Percentiles rank a stretch among this genome's conserved stretches.
Evolutionary conservation across 805 yeast species (phyloP).

Genomic region (Metschnikowia shivogae): DNA sequence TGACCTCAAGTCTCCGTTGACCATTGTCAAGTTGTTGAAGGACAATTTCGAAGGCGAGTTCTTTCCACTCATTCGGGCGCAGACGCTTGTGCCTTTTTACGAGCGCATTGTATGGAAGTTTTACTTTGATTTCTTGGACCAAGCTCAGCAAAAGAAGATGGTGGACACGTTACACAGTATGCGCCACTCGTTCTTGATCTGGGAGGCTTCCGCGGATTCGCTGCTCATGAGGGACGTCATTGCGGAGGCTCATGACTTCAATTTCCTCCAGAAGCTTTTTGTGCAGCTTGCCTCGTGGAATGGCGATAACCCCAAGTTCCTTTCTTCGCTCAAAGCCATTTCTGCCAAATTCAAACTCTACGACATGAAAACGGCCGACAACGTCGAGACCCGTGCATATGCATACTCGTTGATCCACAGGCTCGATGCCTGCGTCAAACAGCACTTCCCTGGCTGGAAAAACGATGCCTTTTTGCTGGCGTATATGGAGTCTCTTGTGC

Average conservation of each 20-base stretch:
- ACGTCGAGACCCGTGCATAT: constrained; percentile 14
- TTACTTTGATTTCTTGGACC: constrained; percentile 30
- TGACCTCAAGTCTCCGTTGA: constrained; percentile 30
- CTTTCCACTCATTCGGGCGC: constrained; percentile 21
- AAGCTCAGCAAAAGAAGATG: constrained; percentile 21
- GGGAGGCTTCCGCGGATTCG: constrained; percentile 32
- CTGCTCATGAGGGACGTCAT: constrained; percentile 16
- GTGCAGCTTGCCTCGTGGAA: constrained; percentile 20
- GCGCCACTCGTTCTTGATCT: constrained; percentile 31
- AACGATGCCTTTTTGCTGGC: not conserved
- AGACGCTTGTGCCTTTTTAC: constrained; percentile 30
- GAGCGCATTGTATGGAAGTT: constrained; percentile 42
- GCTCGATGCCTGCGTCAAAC: constrained; percentile 8
- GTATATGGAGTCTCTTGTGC: constrained; percentile 3
- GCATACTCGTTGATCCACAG: constrained; percentile 15
- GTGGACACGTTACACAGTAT: constrained; percentile 21
- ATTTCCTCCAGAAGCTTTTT: constrained; percentile 24
- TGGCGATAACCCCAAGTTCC: constrained; percentile 14
- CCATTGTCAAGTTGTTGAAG: constrained; percentile 28
- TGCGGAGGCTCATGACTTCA: constrained; percentile 15
- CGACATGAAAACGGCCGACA: constrained; percentile 2
- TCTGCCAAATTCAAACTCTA: constrained; percentile 31
- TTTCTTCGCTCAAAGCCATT: constrained; percentile 29
- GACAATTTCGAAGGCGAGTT: constrained; percentile 24
- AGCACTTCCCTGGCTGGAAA: not conserved